Conservation (phyloP, 768 basidiomycete genomes). For the Russula lepida region DNA sequence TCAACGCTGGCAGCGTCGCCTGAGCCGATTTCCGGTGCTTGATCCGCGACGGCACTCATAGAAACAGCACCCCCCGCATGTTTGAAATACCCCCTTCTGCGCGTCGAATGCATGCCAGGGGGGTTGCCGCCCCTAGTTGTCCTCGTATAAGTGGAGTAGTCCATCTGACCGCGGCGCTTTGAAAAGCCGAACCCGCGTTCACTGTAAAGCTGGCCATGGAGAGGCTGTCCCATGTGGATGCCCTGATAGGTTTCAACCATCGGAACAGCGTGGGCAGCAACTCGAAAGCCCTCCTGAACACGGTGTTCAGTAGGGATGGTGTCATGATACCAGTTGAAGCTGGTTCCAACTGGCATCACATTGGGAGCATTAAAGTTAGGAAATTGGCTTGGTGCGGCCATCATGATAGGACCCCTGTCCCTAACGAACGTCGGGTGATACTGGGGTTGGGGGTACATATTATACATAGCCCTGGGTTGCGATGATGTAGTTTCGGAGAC, state of each 20-base stretch:
- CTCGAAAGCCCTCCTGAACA: not conserved
- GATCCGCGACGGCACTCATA: conserved; percentile 16
- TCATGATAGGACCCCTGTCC: not conserved
- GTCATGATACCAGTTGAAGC: conserved; percentile 12
- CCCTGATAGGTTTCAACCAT: not conserved
- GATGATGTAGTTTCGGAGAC: not conserved
- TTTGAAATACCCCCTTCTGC: conserved; percentile 8
- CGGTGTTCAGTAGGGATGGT: not conserved
- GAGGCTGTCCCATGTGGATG: not conserved
- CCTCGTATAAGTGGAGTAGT: not conserved
- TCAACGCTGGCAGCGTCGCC: not conserved
- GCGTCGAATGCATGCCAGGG: not conserved
- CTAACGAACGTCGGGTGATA: conserved; percentile 6
- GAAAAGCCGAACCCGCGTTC: conserved; percentile 7
- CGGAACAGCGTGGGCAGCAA: not conserved
- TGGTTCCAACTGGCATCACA: conserved; percentile 2
- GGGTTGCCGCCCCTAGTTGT: not conserved
- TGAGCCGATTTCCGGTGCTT: not conserved
- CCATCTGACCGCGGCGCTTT: conserved; percentile 10
- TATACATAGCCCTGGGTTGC: conserved; percentile 2
- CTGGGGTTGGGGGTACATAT: conserved; percentile 6
- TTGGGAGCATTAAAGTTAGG: not conserved
- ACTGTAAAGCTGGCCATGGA: not conserved
- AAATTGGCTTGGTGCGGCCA: conserved; percentile 1
- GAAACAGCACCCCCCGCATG: conserved; percentile 13